Conservation (phyloP, 129 eudicot genomes). For the Flaveria robusta region DNA sequence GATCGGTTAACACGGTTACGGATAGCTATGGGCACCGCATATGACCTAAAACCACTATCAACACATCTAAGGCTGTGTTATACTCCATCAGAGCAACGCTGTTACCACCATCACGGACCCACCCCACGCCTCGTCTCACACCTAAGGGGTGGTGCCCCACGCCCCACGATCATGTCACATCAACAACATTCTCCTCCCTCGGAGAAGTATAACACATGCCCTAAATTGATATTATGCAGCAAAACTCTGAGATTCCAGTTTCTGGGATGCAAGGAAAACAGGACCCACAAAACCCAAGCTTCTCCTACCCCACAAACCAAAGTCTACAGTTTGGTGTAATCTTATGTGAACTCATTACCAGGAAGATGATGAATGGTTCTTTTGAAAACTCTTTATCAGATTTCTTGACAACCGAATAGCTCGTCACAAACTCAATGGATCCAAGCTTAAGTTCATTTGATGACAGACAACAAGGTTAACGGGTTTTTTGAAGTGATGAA, state of each 20-base stretch:
- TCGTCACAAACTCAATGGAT: conserved; percentile 48
- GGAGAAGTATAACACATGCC: too few species aligned
- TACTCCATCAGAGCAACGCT: too few species aligned
- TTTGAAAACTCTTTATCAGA: conserved; percentile 45
- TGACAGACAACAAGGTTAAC: conserved; percentile 34
- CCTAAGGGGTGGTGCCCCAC: too few species aligned
- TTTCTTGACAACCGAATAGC: conserved; percentile 32
- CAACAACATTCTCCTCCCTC: too few species aligned
- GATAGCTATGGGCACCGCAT: conserved; percentile 76
- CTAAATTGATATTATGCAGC: too few species aligned
- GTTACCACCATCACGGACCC: too few species aligned
- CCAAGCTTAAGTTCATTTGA: conserved; percentile 44
- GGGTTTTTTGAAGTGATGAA: conserved; percentile 47
- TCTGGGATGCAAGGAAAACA: conserved; percentile 49
- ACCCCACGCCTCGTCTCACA: too few species aligned
- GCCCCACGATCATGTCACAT: too few species aligned
- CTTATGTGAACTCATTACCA: conserved; percentile 63
- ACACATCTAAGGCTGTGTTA: too few species aligned
- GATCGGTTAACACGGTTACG: conserved; percentile 73
- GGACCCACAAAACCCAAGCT: too few species aligned
- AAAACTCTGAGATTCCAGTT: conserved; percentile 30
- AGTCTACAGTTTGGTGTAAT: conserved; percentile 60
- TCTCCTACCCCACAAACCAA: conserved; percentile 50
- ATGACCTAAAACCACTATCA: conserved; percentile 40
- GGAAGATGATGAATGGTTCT: conserved; percentile 39